A percentile compares a stretch with the other conserved stretches of the same genome.
phyloP scores from a whole-genome alignment of 441 rosid species.

The Adansonia madagascariensis region DNA sequence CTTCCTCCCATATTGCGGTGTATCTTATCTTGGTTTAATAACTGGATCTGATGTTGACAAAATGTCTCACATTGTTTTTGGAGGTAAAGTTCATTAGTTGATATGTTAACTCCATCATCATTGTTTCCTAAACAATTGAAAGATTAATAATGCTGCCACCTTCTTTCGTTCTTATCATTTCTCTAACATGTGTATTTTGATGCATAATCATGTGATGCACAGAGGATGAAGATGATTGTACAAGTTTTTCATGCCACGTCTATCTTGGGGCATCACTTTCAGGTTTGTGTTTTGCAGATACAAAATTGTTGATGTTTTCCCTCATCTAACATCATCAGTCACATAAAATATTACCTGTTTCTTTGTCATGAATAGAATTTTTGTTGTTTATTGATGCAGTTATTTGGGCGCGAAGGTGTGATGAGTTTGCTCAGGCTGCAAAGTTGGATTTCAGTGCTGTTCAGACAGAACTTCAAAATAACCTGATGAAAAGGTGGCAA shows the following conservation, averaged over 20 bases:
- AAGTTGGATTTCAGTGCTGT: constrained; percentile 45
- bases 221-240: constrained; percentile 58
- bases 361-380: constrained; percentile 15
- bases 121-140: constrained; percentile 11
- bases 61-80: constrained; percentile 41
- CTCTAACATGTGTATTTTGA: constrained; percentile 21
- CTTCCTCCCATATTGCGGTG: constrained; percentile 55
- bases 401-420: constrained; percentile 68
- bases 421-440: constrained; percentile 52
- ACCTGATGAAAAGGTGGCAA: constrained; percentile 70
- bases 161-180: constrained; percentile 10
- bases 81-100: constrained; percentile 46
- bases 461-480: constrained; percentile 55
- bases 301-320: neutral
- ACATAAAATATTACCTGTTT: neutral
- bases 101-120: constrained; percentile 5
- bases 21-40: constrained; percentile 69
- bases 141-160: neutral
- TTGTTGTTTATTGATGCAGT: constrained; percentile 45
- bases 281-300: constrained; percentile 43
- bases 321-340: neutral
- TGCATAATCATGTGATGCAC: constrained; percentile 29
- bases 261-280: constrained; percentile 78
- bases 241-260: constrained; percentile 49
- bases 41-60: constrained; percentile 61